phyloP scores from a whole-genome alignment of 169 alveolate species.

The Cyclospora cayetanensis region DNA sequence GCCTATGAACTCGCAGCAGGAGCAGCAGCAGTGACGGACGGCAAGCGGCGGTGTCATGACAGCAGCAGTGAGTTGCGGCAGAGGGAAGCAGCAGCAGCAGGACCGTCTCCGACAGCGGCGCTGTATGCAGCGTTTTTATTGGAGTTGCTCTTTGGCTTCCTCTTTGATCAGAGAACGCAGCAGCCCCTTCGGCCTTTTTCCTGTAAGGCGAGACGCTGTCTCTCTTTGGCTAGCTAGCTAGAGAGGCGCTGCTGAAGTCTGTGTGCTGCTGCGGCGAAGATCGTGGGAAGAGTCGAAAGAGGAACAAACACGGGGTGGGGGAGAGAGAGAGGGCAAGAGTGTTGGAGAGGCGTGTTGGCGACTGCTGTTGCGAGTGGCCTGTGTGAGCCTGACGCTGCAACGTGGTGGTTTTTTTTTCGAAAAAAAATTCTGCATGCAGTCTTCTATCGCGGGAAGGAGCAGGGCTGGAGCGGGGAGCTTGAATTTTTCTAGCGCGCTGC shows the following conservation, averaged over 20 bases:
- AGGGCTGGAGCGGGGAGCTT: neutral
- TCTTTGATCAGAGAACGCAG: neutral
- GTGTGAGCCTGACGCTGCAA: no score
- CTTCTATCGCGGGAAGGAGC: neutral
- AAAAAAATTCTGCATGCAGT: neutral
- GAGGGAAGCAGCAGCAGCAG: neutral
- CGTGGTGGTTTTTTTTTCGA: no score
- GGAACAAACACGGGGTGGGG: no score
- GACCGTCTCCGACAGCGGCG: neutral
- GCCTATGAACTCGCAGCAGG: neutral
- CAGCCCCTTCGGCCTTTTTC: neutral
- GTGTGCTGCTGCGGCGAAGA: no score
- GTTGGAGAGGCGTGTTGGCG: no score
- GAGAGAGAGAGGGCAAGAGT: no score
- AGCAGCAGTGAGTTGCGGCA: neutral
- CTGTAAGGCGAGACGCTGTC: no score
- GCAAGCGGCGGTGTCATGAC: neutral
- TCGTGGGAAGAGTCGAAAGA: no score
- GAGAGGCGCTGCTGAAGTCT: no score
- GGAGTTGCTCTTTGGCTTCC: neutral
- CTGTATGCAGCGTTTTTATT: neutral
- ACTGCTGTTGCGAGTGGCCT: no score
- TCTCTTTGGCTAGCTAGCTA: no score
- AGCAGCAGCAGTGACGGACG: neutral
- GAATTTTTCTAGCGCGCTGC: neutral